Percentiles rank a stretch among this genome's conserved stretches.
Conservation (phyloP, 169 alveolate genomes). For the Plasmodium vivax region DNA sequence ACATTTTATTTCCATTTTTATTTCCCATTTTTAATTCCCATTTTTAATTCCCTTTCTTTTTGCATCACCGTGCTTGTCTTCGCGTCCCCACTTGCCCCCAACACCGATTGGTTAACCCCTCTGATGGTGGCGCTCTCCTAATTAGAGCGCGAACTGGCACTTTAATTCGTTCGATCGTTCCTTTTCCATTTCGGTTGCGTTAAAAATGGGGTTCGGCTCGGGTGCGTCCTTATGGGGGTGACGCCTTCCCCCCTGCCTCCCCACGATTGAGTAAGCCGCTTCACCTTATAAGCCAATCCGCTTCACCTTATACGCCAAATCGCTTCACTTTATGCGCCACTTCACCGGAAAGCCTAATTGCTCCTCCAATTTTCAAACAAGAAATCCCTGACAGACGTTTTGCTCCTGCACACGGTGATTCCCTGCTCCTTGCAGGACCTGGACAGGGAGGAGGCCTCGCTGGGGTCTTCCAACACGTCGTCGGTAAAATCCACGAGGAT, state of each 20-base stretch:
- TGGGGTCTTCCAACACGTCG: constrained; percentile 7
- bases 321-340: too few relatives aligned
- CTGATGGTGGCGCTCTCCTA: background rate
- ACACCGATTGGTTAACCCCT: background rate
- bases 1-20: too few relatives aligned
- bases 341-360: background rate
- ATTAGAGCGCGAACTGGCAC: background rate
- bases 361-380: constrained; percentile 28
- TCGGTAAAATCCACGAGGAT: constrained; percentile 35
- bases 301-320: too few relatives aligned
- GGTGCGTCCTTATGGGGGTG: background rate
- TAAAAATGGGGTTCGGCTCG: background rate
- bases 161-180: background rate
- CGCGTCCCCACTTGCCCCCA: background rate
- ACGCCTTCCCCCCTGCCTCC: background rate
- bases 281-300: too few relatives aligned
- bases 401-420: background rate
- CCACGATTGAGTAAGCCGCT: background rate
- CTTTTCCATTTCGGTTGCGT: background rate
- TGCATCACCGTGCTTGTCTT: background rate
- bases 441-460: background rate
- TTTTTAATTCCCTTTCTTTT: background rate
- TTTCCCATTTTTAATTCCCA: background rate
- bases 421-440: background rate
- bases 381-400: background rate